Conservation (phyloP, 805 yeast genomes). For the Yarrowia keelungensis region DNA sequence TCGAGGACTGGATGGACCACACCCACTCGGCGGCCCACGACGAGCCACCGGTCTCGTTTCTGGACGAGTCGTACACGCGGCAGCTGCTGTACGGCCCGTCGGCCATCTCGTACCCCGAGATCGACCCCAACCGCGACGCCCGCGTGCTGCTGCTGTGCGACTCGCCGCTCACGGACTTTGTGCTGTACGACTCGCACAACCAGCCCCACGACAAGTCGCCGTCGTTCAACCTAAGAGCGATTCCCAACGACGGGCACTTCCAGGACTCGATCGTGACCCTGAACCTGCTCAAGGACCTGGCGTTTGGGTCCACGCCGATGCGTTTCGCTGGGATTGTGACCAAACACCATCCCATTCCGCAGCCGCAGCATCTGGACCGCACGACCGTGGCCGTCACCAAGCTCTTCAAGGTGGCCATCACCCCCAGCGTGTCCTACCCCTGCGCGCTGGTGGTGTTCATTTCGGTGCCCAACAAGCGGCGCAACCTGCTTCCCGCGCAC, state of each 20-base stretch:
- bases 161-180: constrained; percentile 23
- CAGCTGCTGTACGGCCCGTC: constrained; percentile 44
- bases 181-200: constrained; percentile 38
- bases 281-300: constrained; percentile 42
- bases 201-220: constrained; percentile 26
- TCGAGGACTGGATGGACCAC: constrained; percentile 40
- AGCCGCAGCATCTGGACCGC: constrained; percentile 34
- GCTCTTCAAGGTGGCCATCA: constrained; percentile 43
- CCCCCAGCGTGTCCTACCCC: constrained; percentile 17
- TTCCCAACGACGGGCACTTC: constrained; percentile 27
- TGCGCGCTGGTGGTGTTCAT: constrained; percentile 32
- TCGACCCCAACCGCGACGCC: constrained; percentile 42
- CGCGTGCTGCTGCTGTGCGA: constrained; percentile 43
- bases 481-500: constrained; percentile 27
- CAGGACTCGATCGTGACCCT: constrained; percentile 36
- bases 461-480: constrained; percentile 33
- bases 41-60: constrained; percentile 42
- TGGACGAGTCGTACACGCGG: constrained; percentile 45
- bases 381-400: constrained; percentile 43
- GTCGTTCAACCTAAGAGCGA: constrained; percentile 18
- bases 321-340: constrained; percentile 42
- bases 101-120: constrained; percentile 28
- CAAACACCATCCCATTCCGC: constrained; percentile 44
- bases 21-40: constrained; percentile 23
- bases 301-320: constrained; percentile 45